Evolutionary conservation across 2,329 filamentous ascomycete genomes (phyloP), one percentile per base, ranked within the genome.

Genomic region (Domatiomyces catenatus): DNA sequence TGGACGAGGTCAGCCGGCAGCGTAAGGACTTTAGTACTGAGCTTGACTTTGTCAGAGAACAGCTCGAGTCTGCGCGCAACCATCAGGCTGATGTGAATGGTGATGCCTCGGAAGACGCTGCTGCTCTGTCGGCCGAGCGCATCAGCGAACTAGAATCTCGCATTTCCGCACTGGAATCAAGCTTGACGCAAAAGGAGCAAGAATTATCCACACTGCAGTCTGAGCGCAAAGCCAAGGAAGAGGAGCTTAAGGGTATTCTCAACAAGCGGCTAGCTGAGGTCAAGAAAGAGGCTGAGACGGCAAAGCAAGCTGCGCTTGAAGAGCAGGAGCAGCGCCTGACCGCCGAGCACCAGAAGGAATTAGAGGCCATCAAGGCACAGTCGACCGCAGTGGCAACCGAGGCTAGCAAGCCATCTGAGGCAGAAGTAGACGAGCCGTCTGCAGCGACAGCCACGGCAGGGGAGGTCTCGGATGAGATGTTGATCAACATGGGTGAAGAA

Each of bases 11-110:
- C 15, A 59, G 70, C 5, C 71, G 79, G 8, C 81, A 92, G 63
- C 88, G 86, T 64, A 73, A 80, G 17, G 71, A 72, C 1, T 71
- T 86, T n/a, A 78, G 86, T 56, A 69, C 77, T 51, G 81, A 88
- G 60, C 69, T 94, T 10, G 73, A 81, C 48, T 68, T 71, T 8
- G 76, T 75, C 1, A 75, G 79, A 50, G 69, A 75, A 5, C 80
- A 87, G 59, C 73, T 84, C 44, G 83, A 87, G 50, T 71, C 77
- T 54, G 76, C 79, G 8, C 64, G 77, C 32, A 47, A 24, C n/a
- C 26, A 32, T 17, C 20, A 26, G 45, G 51, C 61, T 19, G 52
- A 58, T 44, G 48, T 54, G 26, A 58, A 58, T 48, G 57, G 56
- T 28, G 53, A 74, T 68, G 52, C 56, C 2, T 56, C 63, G 22